Evolutionary conservation across 371 early-diverging fungal genomes (phyloP).

Genomic region (Funneliformis caledonium): DNA sequence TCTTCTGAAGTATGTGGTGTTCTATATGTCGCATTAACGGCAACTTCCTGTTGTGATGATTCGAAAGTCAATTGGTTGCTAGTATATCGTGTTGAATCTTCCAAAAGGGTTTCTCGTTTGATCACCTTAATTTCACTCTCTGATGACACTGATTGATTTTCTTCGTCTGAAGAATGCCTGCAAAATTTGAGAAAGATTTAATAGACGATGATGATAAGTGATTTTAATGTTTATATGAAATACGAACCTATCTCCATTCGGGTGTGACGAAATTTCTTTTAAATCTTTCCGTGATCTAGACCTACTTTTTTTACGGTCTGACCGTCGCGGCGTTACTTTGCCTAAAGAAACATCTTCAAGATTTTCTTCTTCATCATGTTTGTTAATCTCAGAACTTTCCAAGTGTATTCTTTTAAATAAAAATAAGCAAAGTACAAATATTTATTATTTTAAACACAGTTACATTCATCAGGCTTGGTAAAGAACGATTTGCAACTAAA

Average conservation of each 20-base stretch:
- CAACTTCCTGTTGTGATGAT: conserved; percentile 4
- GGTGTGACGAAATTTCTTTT: background rate
- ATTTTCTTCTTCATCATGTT: background rate
- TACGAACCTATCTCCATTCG: background rate
- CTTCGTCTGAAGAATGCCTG: background rate
- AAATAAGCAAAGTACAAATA: background rate
- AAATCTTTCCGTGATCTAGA: background rate
- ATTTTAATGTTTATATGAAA: background rate
- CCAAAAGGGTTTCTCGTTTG: background rate
- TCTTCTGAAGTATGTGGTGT: background rate
- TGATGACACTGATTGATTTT: background rate
- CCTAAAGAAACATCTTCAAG: background rate
- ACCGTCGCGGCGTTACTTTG: background rate
- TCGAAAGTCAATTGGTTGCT: background rate
- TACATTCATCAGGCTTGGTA: background rate
- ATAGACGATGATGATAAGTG: too few species aligned
- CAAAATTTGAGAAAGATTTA: background rate
- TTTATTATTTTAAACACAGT: background rate
- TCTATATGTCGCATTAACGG: background rate
- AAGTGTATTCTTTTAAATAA: background rate
- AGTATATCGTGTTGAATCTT: background rate
- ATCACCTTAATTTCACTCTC: conserved; percentile 7
- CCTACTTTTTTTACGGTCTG: background rate
- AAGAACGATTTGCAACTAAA: background rate
- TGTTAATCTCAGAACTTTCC: background rate